A percentile compares a stretch with the other conserved stretches of the same genome.
phyloP scores from a whole-genome alignment of 2,329 filamentous ascomycete genomes.

The Cryphonectria carpinicola region DNA sequence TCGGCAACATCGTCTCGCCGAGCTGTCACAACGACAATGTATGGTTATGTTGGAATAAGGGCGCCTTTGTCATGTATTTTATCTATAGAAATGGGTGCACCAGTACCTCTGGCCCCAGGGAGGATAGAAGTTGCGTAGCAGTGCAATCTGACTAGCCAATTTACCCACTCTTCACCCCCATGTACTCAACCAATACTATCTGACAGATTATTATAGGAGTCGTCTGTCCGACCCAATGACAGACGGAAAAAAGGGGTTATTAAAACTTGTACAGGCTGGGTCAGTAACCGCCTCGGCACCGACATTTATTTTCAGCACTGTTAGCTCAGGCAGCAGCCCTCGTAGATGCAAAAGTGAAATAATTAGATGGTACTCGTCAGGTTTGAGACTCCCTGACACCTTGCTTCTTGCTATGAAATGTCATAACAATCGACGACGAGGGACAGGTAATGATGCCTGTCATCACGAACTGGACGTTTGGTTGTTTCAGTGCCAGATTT shows the following conservation, averaged over 20 bases:
- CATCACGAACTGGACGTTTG: background rate
- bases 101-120: too few relatives aligned
- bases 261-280: background rate
- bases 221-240: too few relatives aligned
- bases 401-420: background rate
- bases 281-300: background rate
- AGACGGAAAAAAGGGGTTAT: background rate
- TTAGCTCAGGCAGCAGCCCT: background rate
- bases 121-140: too few relatives aligned
- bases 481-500: background rate
- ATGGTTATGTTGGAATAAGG: too few relatives aligned
- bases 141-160: too few relatives aligned
- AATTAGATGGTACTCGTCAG: background rate
- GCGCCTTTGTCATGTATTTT: too few relatives aligned
- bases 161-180: too few relatives aligned
- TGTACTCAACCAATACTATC: too few relatives aligned
- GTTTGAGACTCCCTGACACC: background rate
- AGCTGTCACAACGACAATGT: background rate
- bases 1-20: background rate
- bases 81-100: too few relatives aligned
- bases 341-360: background rate
- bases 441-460: background rate
- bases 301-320: background rate
- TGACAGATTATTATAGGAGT: too few relatives aligned
- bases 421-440: background rate